phyloP scores from a whole-genome alignment of 805 yeast genomes.

The Maudiozyma barnettii region DNA sequence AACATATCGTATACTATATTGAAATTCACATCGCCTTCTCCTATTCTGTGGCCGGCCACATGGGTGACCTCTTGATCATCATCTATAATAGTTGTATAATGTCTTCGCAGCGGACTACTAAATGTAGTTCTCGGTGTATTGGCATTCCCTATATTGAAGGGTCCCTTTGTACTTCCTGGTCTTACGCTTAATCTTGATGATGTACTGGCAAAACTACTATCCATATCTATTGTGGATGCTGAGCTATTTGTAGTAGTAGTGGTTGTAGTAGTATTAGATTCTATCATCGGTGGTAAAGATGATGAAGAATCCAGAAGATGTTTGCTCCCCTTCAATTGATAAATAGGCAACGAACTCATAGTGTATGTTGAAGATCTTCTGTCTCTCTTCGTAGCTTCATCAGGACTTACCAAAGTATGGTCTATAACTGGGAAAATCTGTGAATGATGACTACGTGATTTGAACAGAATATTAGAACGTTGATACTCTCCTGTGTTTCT shows the following conservation, averaged over 20 bases:
- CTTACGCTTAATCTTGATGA: neutral
- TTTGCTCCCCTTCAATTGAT: slow-evolving; percentile 1
- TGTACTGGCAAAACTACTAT: neutral
- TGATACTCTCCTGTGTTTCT: slow-evolving; percentile 1
- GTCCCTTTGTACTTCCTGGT: neutral
- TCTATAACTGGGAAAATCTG: slow-evolving; percentile 5
- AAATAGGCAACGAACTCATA: slow-evolving; percentile 1
- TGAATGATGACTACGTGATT: slow-evolving; percentile 4
- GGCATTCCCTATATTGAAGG: neutral
- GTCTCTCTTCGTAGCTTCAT: neutral
- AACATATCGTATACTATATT: slow-evolving; percentile 93
- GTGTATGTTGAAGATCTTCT: neutral
- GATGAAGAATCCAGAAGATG: neutral
- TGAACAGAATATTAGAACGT: slow-evolving; percentile 1
- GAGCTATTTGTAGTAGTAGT: slow-evolving; percentile 1
- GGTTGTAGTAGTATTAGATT: neutral
- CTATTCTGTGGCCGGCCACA: slow-evolving; percentile 58
- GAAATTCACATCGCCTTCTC: slow-evolving; percentile 87
- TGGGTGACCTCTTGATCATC: neutral
- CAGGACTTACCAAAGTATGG: neutral
- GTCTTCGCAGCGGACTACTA: neutral
- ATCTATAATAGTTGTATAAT: slow-evolving; percentile 4
- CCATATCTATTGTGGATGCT: neutral
- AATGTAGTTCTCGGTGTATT: neutral
- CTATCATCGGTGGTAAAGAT: slow-evolving; percentile 5